A percentile compares a stretch with the other conserved stretches of the same genome.
Evolutionary conservation across 768 basidiomycete species (phyloP).

Genomic region (Leccinum aurantiacum): DNA sequence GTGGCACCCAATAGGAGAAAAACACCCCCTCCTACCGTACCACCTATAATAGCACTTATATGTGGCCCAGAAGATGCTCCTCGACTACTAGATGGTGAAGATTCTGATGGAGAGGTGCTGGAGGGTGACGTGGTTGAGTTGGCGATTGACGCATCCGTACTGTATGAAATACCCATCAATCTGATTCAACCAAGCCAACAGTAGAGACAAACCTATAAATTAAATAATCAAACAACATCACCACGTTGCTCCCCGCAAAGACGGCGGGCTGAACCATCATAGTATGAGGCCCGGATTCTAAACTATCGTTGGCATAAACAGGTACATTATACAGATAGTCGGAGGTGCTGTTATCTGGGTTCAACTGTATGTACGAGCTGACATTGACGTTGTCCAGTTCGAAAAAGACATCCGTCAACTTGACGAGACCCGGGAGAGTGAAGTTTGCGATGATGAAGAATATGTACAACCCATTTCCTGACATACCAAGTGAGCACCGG

Average conservation of each 20-base stretch:
- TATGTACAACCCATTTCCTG: slow-evolving; percentile 19
- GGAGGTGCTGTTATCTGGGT: not conserved
- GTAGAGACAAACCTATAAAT: slow-evolving; percentile 16
- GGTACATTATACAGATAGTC: slow-evolving; percentile 16
- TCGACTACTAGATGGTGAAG: not conserved
- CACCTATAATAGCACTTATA: slow-evolving; percentile 9
- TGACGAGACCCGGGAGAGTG: not conserved
- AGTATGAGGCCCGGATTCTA: slow-evolving; percentile 5
- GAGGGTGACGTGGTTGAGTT: not conserved
- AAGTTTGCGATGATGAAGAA: slow-evolving; percentile 19
- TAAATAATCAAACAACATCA: slow-evolving; percentile 21
- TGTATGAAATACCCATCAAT: slow-evolving; percentile 4
- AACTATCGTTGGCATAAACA: slow-evolving; percentile 12
- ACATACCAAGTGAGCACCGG: not conserved
- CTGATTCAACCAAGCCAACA: not conserved
- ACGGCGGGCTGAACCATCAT: slow-evolving; percentile 14
- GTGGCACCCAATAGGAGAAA: not conserved
- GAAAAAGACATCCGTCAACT: slow-evolving; percentile 9
- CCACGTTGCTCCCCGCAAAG: not conserved
- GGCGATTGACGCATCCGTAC: not conserved
- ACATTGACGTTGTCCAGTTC: slow-evolving; percentile 2
- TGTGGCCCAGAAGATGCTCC: not conserved
- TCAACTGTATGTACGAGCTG: slow-evolving; percentile 3
- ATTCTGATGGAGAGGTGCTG: not conserved
- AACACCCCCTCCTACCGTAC: slow-evolving; percentile 1